Conservation (phyloP, 2,329 filamentous ascomycete species). For the Fusarium longipes region DNA sequence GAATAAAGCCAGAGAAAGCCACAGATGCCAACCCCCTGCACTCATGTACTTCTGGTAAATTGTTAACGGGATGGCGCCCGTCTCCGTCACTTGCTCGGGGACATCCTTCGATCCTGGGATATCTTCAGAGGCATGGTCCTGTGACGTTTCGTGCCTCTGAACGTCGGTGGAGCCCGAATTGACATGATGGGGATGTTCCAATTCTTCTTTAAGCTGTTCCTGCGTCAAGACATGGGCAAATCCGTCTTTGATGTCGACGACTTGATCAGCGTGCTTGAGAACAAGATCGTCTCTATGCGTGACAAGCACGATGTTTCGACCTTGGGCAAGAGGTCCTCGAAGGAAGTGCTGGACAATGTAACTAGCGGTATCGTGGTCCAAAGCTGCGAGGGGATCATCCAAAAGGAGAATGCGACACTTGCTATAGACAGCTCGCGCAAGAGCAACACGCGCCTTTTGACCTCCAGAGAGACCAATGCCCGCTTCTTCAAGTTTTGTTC, state of each 20-base stretch:
- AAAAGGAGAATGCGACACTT: constrained; percentile 66
- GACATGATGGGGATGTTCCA: constrained; percentile 53
- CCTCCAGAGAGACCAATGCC: constrained; percentile 72
- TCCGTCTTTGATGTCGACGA: constrained; percentile 76
- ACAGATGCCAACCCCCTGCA: constrained; percentile 80
- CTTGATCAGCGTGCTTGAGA: constrained; percentile 76
- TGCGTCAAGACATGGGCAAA: constrained; percentile 62
- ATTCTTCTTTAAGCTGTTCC: constrained; percentile 57
- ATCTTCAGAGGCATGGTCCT: constrained; percentile 50
- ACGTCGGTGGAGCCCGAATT: constrained; percentile 8
- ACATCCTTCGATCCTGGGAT: constrained; percentile 37
- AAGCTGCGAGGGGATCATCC: constrained; percentile 71
- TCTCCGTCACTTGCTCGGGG: constrained; percentile 51
- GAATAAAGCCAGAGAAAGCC: constrained; percentile 72
- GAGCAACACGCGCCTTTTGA: constrained; percentile 70
- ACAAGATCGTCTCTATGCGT: constrained; percentile 85
- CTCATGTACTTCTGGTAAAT: constrained; percentile 90
- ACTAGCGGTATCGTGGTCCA: constrained; percentile 71
- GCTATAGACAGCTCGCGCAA: constrained; percentile 73
- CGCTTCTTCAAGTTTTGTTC: constrained; percentile 70
- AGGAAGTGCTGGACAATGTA: constrained; percentile 71
- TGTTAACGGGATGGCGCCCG: constrained; percentile 78
- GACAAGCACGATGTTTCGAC: constrained; percentile 80
- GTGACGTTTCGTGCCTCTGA: constrained; percentile 42
- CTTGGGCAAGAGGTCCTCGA: constrained; percentile 68